phyloP scores from a whole-genome alignment of 1,284 basidiomycete species.

The Anthracocystis panici-leucophaei region DNA sequence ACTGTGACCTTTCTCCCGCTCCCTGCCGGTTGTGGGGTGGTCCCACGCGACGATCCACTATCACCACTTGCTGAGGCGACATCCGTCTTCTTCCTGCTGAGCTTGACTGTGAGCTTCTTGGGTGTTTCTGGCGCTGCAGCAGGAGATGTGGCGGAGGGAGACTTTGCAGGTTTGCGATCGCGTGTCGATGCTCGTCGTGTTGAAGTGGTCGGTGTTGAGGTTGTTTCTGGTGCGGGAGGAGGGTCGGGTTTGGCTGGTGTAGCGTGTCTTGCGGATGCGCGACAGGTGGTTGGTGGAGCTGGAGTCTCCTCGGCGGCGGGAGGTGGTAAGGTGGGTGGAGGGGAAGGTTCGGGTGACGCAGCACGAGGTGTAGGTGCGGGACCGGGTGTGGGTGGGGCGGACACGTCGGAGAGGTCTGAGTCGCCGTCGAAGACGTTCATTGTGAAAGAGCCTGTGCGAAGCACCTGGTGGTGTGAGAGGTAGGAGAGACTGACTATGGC shows the following conservation, averaged over 20 bases:
- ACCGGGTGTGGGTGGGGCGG: constrained; percentile 41
- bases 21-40: constrained; percentile 21
- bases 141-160: background rate
- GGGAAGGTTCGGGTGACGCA: constrained; percentile 7
- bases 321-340: background rate
- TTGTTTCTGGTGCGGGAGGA: background rate
- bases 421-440: constrained; percentile 40
- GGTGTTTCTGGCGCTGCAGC: background rate
- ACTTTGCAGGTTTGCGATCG: constrained; percentile 16
- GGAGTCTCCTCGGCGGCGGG: background rate
- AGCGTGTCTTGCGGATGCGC: constrained; percentile 1
- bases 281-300: constrained; percentile 8
- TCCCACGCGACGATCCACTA: constrained; percentile 22
- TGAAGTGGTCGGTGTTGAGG: background rate
- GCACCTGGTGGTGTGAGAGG: too few species aligned
- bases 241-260: constrained; percentile 6
- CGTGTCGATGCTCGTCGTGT: constrained; percentile 21
- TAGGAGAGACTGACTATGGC: too few species aligned
- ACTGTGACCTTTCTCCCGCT: constrained; percentile 22
- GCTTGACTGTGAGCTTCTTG: constrained; percentile 21
- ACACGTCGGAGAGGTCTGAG: constrained; percentile 42
- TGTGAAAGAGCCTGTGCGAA: background rate
- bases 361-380: constrained; percentile 30
- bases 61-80: constrained; percentile 3
- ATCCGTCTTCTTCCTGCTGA: constrained; percentile 18